Evolutionary conservation across 1,284 basidiomycete genomes (phyloP).

Genomic region (Neonothopanus nambi): DNA sequence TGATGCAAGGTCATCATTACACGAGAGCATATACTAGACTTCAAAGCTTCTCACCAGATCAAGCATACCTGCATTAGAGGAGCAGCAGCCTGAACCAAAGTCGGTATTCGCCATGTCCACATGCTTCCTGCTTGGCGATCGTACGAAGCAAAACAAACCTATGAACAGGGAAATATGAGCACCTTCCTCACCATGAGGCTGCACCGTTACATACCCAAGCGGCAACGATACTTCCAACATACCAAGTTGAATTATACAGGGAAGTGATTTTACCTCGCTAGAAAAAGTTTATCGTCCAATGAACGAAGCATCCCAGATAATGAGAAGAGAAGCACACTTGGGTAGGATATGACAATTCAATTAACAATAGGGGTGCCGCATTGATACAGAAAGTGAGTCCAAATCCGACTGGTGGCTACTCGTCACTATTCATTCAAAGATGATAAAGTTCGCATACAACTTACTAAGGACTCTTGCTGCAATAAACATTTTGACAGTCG

Average conservation of each 20-base stretch:
- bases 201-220: conserved; percentile 44
- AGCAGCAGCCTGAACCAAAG: conserved; percentile 64
- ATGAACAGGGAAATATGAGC: not conserved
- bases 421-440: too few species aligned
- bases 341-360: conserved; percentile 73
- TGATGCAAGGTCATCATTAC: conserved; percentile 22
- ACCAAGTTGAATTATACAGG: conserved; percentile 66
- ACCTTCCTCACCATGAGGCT: not conserved
- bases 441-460: conserved; percentile 18
- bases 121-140: conserved; percentile 42
- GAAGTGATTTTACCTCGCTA: conserved; percentile 62
- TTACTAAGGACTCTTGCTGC: conserved; percentile 56
- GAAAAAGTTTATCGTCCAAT: conserved; percentile 4
- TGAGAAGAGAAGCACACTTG: conserved; percentile 41
- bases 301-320: not conserved
- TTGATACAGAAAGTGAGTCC: conserved; percentile 65
- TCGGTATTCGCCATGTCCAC: conserved; percentile 72
- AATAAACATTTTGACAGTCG: conserved; percentile 53
- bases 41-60: conserved; percentile 41
- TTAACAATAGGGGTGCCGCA: conserved; percentile 63
- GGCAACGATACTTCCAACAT: conserved; percentile 61
- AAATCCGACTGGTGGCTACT: conserved; percentile 50
- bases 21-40: not conserved
- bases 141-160: conserved; percentile 58
- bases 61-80: conserved; percentile 60